Conservation (phyloP, 495 filamentous ascomycete species). For the Hypoxylon crocopeplum region DNA sequence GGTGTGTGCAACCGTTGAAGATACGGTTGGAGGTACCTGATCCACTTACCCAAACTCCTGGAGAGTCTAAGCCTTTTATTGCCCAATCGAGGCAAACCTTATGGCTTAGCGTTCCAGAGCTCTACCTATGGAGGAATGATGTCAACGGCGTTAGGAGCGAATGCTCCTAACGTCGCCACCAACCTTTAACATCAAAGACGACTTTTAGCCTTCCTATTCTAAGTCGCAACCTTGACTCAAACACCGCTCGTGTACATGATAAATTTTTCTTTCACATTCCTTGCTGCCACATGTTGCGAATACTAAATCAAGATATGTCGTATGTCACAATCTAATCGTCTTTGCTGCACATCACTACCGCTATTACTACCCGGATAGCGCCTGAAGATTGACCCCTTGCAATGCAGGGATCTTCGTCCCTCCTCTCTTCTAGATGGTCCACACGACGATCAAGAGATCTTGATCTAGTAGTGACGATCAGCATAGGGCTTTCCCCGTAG, state of each 20-base stretch:
- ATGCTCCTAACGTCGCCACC: constrained; percentile 6
- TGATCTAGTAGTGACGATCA: background rate
- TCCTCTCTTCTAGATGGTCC: too few species aligned
- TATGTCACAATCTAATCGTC: background rate
- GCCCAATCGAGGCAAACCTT: background rate
- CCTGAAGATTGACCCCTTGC: constrained; percentile 1
- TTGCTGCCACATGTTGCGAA: constrained; percentile 9
- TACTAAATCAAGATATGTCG: constrained; percentile 20
- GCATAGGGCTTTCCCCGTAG: background rate
- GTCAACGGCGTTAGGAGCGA: constrained; percentile 20
- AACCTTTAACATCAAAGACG: too few species aligned
- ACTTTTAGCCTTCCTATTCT: too few species aligned
- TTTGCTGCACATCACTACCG: constrained; percentile 1
- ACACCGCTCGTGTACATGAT: too few species aligned
- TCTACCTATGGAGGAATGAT: constrained; percentile 3
- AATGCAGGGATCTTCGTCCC: too few species aligned
- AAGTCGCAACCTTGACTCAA: too few species aligned
- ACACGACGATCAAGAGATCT: too few species aligned
- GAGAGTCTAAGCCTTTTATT: too few species aligned
- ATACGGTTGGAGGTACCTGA: too few species aligned
- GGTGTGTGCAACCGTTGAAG: too few species aligned
- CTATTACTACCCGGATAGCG: background rate
- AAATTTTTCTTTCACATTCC: background rate
- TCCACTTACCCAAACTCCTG: too few species aligned
- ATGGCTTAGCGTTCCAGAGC: background rate